phyloP scores from a whole-genome alignment of 2,329 filamentous ascomycete genomes.

The Claviceps cyperi region DNA sequence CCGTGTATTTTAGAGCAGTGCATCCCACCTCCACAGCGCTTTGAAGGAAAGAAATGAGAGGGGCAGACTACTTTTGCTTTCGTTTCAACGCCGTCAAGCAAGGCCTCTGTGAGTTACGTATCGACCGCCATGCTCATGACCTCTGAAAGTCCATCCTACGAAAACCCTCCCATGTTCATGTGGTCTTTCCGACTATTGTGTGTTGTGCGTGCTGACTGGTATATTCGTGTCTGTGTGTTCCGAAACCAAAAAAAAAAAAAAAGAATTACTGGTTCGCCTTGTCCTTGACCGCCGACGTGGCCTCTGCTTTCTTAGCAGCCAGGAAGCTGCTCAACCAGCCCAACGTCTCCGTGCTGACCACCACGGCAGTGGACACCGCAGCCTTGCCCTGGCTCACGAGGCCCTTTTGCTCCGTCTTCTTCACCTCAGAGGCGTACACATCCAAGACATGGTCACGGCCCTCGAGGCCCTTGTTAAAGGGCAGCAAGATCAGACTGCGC shows the following conservation, averaged over 20 bases:
- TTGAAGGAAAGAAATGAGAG: too few species aligned
- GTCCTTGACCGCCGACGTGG: conserved; percentile 40
- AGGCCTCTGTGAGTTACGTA: too few species aligned
- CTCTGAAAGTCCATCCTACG: too few species aligned
- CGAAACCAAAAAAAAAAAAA: background rate
- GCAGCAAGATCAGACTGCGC: conserved; percentile 45
- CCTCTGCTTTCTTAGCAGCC: conserved; percentile 46
- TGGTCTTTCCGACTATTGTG: background rate
- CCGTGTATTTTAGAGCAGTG: too few species aligned
- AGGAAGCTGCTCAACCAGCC: conserved; percentile 45
- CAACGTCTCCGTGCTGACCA: conserved; percentile 51
- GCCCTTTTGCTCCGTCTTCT: conserved; percentile 49
- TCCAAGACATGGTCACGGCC: conserved; percentile 46
- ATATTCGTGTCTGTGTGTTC: background rate
- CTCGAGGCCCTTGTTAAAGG: conserved; percentile 46
- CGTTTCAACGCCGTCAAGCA: too few species aligned
- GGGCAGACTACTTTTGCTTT: too few species aligned
- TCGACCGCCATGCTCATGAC: too few species aligned
- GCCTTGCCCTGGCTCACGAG: conserved; percentile 58
- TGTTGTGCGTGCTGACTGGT: background rate
- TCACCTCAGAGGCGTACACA: conserved; percentile 43
- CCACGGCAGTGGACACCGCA: conserved; percentile 49
- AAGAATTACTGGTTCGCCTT: conserved; percentile 28
- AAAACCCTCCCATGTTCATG: too few species aligned
- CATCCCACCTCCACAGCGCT: too few species aligned